These are phyloP conservation scores for Lactarius trivialis DNA, from an alignment of 768 basidiomycete species.

Conservation along the genomic window DNA sequence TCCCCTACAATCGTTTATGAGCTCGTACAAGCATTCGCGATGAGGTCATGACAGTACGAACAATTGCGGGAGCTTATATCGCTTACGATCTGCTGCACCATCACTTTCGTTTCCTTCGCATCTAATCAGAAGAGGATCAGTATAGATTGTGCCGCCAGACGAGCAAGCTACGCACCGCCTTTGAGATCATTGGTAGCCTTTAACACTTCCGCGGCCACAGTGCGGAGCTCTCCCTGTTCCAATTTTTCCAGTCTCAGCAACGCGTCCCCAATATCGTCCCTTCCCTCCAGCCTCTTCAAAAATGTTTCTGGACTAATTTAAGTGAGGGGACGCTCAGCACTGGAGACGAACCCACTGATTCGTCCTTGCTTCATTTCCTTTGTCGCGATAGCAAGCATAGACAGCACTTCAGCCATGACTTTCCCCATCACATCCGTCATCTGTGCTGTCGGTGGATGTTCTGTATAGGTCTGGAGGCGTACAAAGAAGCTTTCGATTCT, in stretches of 20 bases:
- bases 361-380: background rate
- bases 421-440: background rate
- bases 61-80: background rate
- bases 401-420: background rate
- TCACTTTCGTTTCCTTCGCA: background rate
- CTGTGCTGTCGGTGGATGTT: background rate
- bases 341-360: background rate
- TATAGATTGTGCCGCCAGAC: too few species aligned
- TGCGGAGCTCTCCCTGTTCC: background rate
- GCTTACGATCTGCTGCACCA: background rate
- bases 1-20: background rate
- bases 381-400: background rate
- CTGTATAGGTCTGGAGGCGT: background rate
- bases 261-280: background rate
- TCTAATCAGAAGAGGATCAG: background rate
- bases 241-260: background rate
- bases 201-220: background rate
- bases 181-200: background rate
- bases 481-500: background rate
- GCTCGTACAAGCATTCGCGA: background rate
- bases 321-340: background rate
- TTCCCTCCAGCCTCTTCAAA: background rate
- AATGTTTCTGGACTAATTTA: background rate
- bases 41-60: background rate
- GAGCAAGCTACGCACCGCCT: background rate